phyloP scores from a whole-genome alignment of 306 rosid species.

The Senna tora region DNA sequence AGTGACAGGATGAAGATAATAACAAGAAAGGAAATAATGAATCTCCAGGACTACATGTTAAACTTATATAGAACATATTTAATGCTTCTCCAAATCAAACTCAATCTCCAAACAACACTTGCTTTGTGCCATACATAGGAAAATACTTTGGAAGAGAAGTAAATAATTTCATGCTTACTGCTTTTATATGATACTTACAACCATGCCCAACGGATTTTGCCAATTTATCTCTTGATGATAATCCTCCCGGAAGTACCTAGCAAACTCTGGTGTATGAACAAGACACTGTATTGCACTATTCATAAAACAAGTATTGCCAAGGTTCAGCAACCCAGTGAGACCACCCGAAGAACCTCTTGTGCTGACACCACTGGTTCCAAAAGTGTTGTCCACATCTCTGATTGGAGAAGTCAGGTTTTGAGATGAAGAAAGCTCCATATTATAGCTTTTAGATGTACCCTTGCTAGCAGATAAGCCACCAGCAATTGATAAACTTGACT shows the following conservation, averaged over 20 bases:
- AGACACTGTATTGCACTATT: conserved; percentile 98
- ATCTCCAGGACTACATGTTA: background rate
- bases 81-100: conserved; percentile 6
- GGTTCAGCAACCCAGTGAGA: conserved; percentile 90
- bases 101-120: conserved; percentile 28
- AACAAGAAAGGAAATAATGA: background rate
- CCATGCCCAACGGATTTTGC: conserved; percentile 98
- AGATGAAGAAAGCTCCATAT: conserved; percentile 60
- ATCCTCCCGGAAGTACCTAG: conserved; percentile 90
- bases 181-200: conserved; percentile 70
- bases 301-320: conserved; percentile 99
- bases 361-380: conserved; percentile 72
- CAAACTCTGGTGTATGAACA: conserved; percentile 95
- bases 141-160: conserved; percentile 30
- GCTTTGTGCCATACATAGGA: conserved; percentile 23
- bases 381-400: conserved; percentile 70
- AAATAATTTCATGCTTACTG: conserved; percentile 39
- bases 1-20: background rate
- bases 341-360: conserved; percentile 92
- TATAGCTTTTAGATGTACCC: conserved; percentile 68
- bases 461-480: conserved; percentile 85
- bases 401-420: conserved; percentile 59
- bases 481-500: conserved; percentile 75
- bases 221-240: conserved; percentile 94
- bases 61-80: conserved; percentile 4